phyloP scores from a whole-genome alignment of 106 monocot genomes.

The Xerophyta viscosa region DNA sequence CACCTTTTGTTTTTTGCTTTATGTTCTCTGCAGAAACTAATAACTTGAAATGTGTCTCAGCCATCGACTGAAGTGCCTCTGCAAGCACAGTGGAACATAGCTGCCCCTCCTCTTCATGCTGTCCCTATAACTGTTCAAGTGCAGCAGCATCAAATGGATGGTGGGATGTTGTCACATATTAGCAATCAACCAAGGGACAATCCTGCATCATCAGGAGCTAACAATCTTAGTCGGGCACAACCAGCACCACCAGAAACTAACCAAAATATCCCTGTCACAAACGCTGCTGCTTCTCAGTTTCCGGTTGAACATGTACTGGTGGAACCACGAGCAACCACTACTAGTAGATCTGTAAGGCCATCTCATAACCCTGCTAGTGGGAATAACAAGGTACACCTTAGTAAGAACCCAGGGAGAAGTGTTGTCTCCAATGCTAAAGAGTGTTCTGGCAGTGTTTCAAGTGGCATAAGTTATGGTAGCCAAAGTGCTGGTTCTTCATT shows the following conservation, averaged over 20 bases:
- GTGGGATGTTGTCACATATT: constrained; percentile 17
- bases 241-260: constrained; percentile 11
- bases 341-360: constrained; percentile 7
- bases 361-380: constrained; percentile 12
- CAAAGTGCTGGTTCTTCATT: constrained; percentile 4
- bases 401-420: constrained; percentile 14
- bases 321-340: constrained; percentile 18
- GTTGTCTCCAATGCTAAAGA: constrained; percentile 8
- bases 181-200: constrained; percentile 13
- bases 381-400: constrained; percentile 12
- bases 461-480: constrained; percentile 1
- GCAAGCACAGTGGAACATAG: constrained; percentile 62
- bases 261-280: constrained; percentile 16
- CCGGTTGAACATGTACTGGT: constrained; percentile 35
- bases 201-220: constrained; percentile 12
- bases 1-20: too few relatives aligned
- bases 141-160: constrained; percentile 43
- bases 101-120: constrained; percentile 47
- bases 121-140: constrained; percentile 40
- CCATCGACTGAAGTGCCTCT: constrained; percentile 46
- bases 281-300: constrained; percentile 20
- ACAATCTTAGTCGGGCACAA: constrained; percentile 23
- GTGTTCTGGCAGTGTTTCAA: background rate
- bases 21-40: background rate
- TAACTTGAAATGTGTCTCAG: constrained; percentile 23